Evolutionary conservation across 1,284 basidiomycete genomes (phyloP).

Genomic region (Moesziomyces sp.): DNA sequence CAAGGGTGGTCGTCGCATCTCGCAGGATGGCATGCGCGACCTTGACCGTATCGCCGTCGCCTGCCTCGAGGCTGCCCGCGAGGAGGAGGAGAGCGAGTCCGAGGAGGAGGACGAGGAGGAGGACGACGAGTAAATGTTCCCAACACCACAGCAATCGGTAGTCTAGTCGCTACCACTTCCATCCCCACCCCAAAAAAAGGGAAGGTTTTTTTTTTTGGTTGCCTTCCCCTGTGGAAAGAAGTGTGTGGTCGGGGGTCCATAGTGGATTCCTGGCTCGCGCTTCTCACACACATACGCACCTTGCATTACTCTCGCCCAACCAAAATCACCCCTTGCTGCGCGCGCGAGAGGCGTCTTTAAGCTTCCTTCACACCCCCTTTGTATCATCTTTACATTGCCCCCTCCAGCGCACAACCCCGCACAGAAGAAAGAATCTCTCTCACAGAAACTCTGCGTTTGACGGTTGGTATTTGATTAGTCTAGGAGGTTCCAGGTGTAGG

Average conservation of each 20-base stretch:
- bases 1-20: slow-evolving; percentile 94
- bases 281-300: no score
- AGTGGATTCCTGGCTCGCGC: no score
- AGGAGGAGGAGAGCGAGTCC: slow-evolving; percentile 87
- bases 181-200: not conserved
- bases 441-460: no score
- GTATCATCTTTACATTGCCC: no score
- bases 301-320: no score
- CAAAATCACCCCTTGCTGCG: no score
- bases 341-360: no score
- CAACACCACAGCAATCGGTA: not conserved
- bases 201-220: not conserved
- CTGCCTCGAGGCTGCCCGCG: slow-evolving; percentile 86
- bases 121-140: slow-evolving; percentile 58
- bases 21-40: slow-evolving; percentile 95
- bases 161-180: not conserved
- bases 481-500: slow-evolving; percentile 1
- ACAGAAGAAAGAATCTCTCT: slow-evolving; percentile 8
- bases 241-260: no score
- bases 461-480: no score
- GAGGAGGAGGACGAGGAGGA: slow-evolving; percentile 78
- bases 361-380: no score
- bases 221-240: no score
- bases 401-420: not conserved
- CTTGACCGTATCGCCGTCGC: slow-evolving; percentile 98